These are phyloP conservation scores for Knoxdaviesia proteae DNA, from an alignment of 2,329 filamentous ascomycete species.

Conservation along the genomic window DNA sequence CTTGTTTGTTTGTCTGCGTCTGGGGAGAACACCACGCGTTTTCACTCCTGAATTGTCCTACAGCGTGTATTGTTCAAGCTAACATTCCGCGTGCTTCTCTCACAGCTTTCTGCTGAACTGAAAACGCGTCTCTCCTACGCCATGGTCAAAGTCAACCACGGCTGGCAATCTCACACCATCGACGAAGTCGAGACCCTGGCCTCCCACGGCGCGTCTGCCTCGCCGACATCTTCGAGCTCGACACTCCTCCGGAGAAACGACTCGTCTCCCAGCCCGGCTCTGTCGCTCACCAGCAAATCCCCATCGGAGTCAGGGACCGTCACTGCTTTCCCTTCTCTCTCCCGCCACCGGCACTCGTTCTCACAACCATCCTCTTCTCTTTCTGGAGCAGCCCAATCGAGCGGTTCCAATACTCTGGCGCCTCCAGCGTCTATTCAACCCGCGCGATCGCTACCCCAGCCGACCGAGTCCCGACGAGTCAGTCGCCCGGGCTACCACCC, in stretches of 20 bases:
- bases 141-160: slow-evolving; percentile 81
- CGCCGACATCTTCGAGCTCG: slow-evolving; percentile 37
- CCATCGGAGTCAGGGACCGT: not conserved
- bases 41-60: not conserved
- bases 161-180: slow-evolving; percentile 62
- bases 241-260: slow-evolving; percentile 29
- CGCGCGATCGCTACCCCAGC: slow-evolving; percentile 14
- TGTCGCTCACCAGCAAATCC: slow-evolving; percentile 4
- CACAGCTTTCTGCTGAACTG: slow-evolving; percentile 55
- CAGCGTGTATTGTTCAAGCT: not conserved
- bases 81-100: not conserved
- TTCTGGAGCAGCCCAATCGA: not conserved
- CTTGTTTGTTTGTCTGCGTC: not conserved
- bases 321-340: too few species aligned
- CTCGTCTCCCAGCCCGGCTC: slow-evolving; percentile 29
- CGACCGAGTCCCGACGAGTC: slow-evolving; percentile 24
- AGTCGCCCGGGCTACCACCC: slow-evolving; percentile 28
- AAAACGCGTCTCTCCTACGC: slow-evolving; percentile 76
- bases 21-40: not conserved
- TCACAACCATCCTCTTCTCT: slow-evolving; percentile 2
- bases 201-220: slow-evolving; percentile 35
- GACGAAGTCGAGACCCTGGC: slow-evolving; percentile 59
- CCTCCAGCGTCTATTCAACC: slow-evolving; percentile 35
- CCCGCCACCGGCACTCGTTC: not conserved
- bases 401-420: slow-evolving; percentile 16